phyloP scores from a whole-genome alignment of 2,329 filamentous ascomycete species.

The Monascus ruber region DNA sequence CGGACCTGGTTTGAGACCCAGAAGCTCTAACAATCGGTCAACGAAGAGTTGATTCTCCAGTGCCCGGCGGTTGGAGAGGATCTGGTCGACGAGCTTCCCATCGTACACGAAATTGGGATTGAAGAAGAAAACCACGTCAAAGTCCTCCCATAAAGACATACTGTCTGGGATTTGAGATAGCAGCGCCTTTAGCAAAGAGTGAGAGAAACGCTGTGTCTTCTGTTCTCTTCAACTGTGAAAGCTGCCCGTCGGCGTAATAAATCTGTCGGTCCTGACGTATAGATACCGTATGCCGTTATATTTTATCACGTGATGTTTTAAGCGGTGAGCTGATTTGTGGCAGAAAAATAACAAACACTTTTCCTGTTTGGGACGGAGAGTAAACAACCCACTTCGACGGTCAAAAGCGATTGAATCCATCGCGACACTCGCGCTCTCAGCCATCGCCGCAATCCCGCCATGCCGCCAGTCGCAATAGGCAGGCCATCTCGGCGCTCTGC shows the following conservation, averaged over 20 bases:
- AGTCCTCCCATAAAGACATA: slow-evolving; percentile 46
- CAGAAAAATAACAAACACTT: slow-evolving; percentile 17
- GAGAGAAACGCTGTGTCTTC: not conserved
- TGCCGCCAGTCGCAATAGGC: slow-evolving; percentile 31
- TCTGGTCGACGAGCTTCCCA: slow-evolving; percentile 48
- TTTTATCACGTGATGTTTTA: slow-evolving; percentile 6
- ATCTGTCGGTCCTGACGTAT: slow-evolving; percentile 4
- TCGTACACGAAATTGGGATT: slow-evolving; percentile 52
- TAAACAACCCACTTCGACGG: slow-evolving; percentile 29
- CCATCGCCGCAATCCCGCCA: slow-evolving; percentile 8
- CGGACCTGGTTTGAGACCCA: slow-evolving; percentile 59
- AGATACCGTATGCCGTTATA: not conserved
- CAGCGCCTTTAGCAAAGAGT: not conserved
- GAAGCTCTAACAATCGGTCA: slow-evolving; percentile 60
- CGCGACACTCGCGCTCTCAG: slow-evolving; percentile 1
- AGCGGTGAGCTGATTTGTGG: slow-evolving; percentile 22
- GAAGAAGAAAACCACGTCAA: slow-evolving; percentile 55
- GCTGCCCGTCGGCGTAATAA: slow-evolving; percentile 10
- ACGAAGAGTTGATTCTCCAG: slow-evolving; percentile 65
- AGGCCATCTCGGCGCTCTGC: slow-evolving; percentile 50
- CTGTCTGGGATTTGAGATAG: not conserved
- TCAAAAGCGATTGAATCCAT: slow-evolving; percentile 8
- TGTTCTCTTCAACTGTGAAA: slow-evolving; percentile 1
- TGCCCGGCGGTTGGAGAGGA: slow-evolving; percentile 54
- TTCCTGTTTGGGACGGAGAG: slow-evolving; percentile 21